Conservation (phyloP, 352 stramenopile genomes). For the Blastocystis sp. region DNA sequence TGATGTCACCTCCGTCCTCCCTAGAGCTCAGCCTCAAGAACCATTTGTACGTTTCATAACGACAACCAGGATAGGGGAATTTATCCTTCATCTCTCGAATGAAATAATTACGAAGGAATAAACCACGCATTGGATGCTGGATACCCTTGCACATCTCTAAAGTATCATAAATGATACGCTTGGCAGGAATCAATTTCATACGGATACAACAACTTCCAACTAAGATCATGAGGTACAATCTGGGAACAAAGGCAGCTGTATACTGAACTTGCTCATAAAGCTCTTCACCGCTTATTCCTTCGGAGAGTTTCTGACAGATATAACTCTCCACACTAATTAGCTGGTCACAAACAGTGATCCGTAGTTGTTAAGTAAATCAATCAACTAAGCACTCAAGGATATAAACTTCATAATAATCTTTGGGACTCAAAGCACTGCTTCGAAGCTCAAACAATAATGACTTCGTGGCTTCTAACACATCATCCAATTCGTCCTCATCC, state of each 20-base stretch:
- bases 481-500: conserved; percentile 75
- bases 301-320: conserved; percentile 79
- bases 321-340: conserved; percentile 89
- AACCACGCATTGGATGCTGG: conserved; percentile 91
- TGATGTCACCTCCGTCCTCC: conserved; percentile 72
- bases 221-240: conserved; percentile 92
- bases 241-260: conserved; percentile 89
- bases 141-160: conserved; percentile 97
- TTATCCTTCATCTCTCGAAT: conserved; percentile 74
- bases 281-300: conserved; percentile 81
- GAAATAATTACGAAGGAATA: conserved; percentile 97
- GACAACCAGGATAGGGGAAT: conserved; percentile 55
- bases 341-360: conserved; percentile 81
- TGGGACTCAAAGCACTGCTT: conserved; percentile 86
- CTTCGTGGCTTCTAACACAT: conserved; percentile 78
- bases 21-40: background rate
- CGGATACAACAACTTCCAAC: conserved; percentile 92
- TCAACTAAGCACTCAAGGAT: conserved; percentile 72
- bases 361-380: conserved; percentile 8
- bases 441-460: conserved; percentile 81
- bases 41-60: conserved; percentile 32
- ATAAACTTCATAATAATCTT: conserved; percentile 99
- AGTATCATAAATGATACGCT: conserved; percentile 92
- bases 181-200: conserved; percentile 75
- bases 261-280: conserved; percentile 86